phyloP scores from a whole-genome alignment of 257 asterid species.

The Lycium barbarum region DNA sequence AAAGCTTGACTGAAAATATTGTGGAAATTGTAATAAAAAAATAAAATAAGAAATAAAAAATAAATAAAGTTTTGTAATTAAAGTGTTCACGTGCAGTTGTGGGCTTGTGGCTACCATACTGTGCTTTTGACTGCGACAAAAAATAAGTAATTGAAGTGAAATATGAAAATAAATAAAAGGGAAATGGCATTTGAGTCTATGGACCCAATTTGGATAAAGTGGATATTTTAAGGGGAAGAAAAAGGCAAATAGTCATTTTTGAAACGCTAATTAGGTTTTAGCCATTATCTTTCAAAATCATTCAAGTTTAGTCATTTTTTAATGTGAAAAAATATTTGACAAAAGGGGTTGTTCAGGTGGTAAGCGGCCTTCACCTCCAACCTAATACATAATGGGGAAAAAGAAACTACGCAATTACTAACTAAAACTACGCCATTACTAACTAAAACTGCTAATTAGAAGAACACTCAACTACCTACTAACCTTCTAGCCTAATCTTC shows the following conservation, averaged over 20 bases:
- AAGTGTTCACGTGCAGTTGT: slow-evolving; percentile 25
- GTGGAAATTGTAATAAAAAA: slow-evolving; percentile 28
- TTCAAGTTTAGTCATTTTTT: too few species aligned
- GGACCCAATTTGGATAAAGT: neutral
- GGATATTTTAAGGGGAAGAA: neutral
- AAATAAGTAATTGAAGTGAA: neutral
- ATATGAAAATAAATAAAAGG: neutral
- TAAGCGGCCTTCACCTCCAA: too few species aligned
- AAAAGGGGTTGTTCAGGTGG: too few species aligned
- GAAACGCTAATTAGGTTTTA: too few species aligned
- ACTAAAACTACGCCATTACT: too few species aligned
- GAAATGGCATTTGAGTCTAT: neutral
- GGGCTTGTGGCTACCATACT: neutral
- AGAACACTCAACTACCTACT: too few species aligned
- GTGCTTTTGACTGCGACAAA: neutral
- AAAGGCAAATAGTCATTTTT: neutral
- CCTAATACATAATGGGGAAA: too few species aligned
- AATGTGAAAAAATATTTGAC: too few species aligned
- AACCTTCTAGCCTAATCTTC: too few species aligned
- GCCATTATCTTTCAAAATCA: too few species aligned
- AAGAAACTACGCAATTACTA: too few species aligned
- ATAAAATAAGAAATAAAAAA: neutral
- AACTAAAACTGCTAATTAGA: too few species aligned
- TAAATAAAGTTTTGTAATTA: neutral
- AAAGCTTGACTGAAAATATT: slow-evolving; percentile 27